phyloP scores from a whole-genome alignment of 73 alveolate species.

The Blepharisma japonicum region DNA sequence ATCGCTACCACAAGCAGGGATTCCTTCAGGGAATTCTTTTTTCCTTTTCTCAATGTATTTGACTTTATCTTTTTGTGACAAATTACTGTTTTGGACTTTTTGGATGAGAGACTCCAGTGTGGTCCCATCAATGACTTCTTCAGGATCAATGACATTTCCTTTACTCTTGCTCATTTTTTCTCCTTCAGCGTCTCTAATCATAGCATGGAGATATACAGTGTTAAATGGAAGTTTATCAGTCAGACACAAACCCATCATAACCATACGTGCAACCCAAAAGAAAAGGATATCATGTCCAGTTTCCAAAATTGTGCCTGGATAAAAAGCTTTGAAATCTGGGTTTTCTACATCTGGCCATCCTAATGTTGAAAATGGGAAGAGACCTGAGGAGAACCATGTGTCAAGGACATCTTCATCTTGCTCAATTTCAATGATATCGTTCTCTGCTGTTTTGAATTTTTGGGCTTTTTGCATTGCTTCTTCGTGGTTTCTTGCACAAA shows the following conservation, averaged over 20 bases:
- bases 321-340: slow-evolving; percentile 93
- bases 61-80: slow-evolving; percentile 80
- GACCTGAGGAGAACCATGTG: slow-evolving; percentile 99
- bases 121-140: slow-evolving; percentile 94
- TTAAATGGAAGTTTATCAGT: slow-evolving; percentile 95
- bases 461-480: slow-evolving; percentile 84
- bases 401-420: slow-evolving; percentile 97
- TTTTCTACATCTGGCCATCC: slow-evolving; percentile 97
- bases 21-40: slow-evolving; percentile 94
- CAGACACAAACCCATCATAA: slow-evolving; percentile 92
- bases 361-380: slow-evolving; percentile 96
- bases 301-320: slow-evolving; percentile 93
- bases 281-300: slow-evolving; percentile 99
- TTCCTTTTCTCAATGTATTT: slow-evolving; percentile 62
- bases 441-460: slow-evolving; percentile 63
- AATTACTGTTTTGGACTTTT: slow-evolving; percentile 88
- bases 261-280: slow-evolving; percentile 99
- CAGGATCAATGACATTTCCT: slow-evolving; percentile 99
- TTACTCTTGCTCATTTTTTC: slow-evolving; percentile 93
- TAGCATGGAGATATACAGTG: slow-evolving; percentile 92
- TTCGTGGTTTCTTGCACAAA: slow-evolving; percentile 80
- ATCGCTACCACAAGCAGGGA: slow-evolving; percentile 98
- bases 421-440: slow-evolving; percentile 48
- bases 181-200: slow-evolving; percentile 91
- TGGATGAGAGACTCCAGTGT: slow-evolving; percentile 68